Evolutionary conservation across 1,139 yeast genomes (phyloP), one percentile per base, ranked within the genome.

Genomic region (Taiozyma sp.): DNA sequence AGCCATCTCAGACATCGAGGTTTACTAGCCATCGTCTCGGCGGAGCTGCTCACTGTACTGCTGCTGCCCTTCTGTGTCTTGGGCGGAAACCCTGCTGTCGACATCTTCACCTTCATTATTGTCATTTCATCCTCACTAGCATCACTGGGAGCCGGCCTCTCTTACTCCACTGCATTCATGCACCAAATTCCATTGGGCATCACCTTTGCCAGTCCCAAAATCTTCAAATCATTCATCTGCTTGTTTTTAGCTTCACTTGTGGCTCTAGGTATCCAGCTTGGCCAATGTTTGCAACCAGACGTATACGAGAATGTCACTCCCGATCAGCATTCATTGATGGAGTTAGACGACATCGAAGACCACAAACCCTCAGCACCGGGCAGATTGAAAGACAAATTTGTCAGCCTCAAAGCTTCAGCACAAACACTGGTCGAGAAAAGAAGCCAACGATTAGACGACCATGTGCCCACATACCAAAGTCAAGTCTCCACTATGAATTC

Each of bases 61-160:
- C 45, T 51, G 11, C 21, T 56, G 11, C 60, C 61, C 4, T 16
- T 50, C 11, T 40, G 50, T 11, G 40, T 54, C 11, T 9, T 49
- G 3, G 7, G 19, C 2, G 14, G 10, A 7, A 37, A 10, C 24
- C 41, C 41, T 19, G 41, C 41, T 19, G 24, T 21, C 24, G 14
- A 28, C 42, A 28, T 11, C 39, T 40, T 32, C 46, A 48, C 46
- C 7, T 9, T 43, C 26, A 21, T 47, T 44, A 14, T 32, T 30
- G 6, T 50, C 50, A 19, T 43, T 41, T 24, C 47, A 50, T 47
- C 47, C 29, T 16, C 40, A 30, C 6, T n/a, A 14, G 14, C 53
- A 2, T 52, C 59, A 32, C 47, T 60, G 42, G 61, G 62, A 56
- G 61, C 64, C 44, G 62, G 63, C 11, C 57, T 61, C 49, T 48